Percentiles rank a stretch among this genome's conserved stretches.
These are phyloP conservation scores for Coelastrella sp. DNA, from an alignment of 139 green algal species.

Conservation along the genomic window DNA sequence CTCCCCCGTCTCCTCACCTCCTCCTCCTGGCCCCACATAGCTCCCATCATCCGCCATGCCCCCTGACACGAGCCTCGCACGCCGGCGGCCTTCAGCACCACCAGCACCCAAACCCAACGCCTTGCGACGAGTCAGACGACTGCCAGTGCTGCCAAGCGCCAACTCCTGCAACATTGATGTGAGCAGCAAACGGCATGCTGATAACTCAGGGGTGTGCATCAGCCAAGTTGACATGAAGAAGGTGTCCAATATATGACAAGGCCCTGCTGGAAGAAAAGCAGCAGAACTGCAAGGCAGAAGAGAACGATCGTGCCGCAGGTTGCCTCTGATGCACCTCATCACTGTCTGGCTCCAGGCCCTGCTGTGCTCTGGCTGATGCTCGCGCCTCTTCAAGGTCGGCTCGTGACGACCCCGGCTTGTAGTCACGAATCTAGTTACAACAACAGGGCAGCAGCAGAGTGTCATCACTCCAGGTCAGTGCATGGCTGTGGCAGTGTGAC, in stretches of 20 bases:
- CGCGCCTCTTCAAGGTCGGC: conserved; percentile 40
- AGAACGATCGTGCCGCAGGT: background rate
- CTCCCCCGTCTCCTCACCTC: background rate
- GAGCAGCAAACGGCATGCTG: no score
- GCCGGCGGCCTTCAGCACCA: background rate
- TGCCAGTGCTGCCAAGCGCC: conserved; percentile 40
- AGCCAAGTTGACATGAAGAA: background rate
- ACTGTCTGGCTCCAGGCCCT: conserved; percentile 43
- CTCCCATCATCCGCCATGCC: conserved; percentile 42
- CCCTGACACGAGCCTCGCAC: background rate
- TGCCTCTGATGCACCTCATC: conserved; percentile 17
- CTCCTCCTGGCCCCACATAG: conserved; percentile 41
- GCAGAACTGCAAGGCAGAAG: background rate
- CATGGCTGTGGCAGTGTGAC: no score
- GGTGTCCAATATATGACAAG: no score
- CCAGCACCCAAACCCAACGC: conserved; percentile 1
- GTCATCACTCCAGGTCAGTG: no score
- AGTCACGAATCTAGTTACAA: conserved; percentile 16
- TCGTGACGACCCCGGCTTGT: background rate
- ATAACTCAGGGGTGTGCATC: background rate
- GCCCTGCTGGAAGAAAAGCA: no score
- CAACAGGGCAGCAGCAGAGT: conserved; percentile 18
- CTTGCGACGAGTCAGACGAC: conserved; percentile 30
- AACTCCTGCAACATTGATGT: conserved; percentile 19
- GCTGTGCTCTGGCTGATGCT: conserved; percentile 20